These are phyloP conservation scores for Colletotrichum plurivorum DNA, from an alignment of 2,329 filamentous ascomycete species.

Conservation along the genomic window DNA sequence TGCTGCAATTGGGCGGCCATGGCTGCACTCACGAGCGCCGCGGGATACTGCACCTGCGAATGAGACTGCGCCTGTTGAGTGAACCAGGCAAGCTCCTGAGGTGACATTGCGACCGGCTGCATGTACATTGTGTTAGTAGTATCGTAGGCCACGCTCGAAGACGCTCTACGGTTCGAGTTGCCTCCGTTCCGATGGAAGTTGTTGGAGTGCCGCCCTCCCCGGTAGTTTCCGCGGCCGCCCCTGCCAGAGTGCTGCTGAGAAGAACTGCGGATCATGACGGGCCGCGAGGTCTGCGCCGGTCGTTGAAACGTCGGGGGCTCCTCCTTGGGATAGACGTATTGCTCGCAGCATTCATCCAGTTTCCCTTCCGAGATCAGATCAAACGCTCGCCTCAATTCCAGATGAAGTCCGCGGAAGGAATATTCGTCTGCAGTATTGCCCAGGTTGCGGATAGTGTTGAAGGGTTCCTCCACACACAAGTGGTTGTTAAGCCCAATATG, in stretches of 20 bases:
- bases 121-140: slow-evolving; percentile 60
- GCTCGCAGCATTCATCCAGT: slow-evolving; percentile 86
- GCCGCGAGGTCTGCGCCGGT: slow-evolving; percentile 67
- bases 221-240: slow-evolving; percentile 63
- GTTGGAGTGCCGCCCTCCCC: slow-evolving; percentile 63
- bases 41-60: slow-evolving; percentile 55
- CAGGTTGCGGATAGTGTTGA: slow-evolving; percentile 89
- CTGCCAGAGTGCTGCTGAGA: slow-evolving; percentile 70
- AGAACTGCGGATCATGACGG: slow-evolving; percentile 71
- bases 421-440: slow-evolving; percentile 98
- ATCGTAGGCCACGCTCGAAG: slow-evolving; percentile 68
- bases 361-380: slow-evolving; percentile 84
- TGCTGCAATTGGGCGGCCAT: slow-evolving; percentile 43
- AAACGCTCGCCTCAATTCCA: slow-evolving; percentile 91
- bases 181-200: slow-evolving; percentile 57
- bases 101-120: slow-evolving; percentile 57
- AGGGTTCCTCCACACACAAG: slow-evolving; percentile 96
- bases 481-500: slow-evolving; percentile 83
- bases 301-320: slow-evolving; percentile 75
- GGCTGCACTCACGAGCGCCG: slow-evolving; percentile 39
- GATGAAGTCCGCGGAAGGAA: slow-evolving; percentile 90
- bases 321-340: slow-evolving; percentile 89
- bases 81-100: slow-evolving; percentile 66
- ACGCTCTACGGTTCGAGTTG: slow-evolving; percentile 65
- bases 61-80: slow-evolving; percentile 56